A percentile compares a stretch with the other conserved stretches of the same genome.
Evolutionary conservation across 2,329 filamentous ascomycete genomes (phyloP).

Genomic region (Fonsecaea pugnacius): DNA sequence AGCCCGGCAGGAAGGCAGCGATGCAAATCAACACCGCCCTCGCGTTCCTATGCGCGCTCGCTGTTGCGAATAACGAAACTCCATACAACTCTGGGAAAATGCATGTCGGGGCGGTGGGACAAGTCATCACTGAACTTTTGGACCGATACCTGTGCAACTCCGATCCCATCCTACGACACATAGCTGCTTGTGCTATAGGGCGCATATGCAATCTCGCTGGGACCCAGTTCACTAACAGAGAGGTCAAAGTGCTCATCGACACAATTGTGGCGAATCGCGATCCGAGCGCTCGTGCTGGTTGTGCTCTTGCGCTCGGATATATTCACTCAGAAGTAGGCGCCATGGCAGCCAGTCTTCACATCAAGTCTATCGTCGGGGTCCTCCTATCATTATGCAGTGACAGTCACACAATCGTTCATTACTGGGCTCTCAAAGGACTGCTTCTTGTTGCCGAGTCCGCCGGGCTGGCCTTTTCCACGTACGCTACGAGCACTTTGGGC

Average conservation of each 20-base stretch:
- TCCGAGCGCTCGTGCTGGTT: conserved; percentile 89
- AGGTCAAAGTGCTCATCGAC: conserved; percentile 90
- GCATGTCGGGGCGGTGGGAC: conserved; percentile 75
- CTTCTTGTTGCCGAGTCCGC: conserved; percentile 87
- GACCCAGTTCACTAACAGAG: conserved; percentile 82
- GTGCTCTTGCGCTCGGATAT: conserved; percentile 87
- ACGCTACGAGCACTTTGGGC: conserved; percentile 85
- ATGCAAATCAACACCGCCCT: conserved; percentile 88
- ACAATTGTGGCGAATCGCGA: conserved; percentile 93
- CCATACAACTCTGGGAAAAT: conserved; percentile 73
- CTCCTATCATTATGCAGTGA: conserved; percentile 98
- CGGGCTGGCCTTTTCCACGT: conserved; percentile 86
- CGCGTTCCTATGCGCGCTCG: conserved; percentile 77
- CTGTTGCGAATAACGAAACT: conserved; percentile 82
- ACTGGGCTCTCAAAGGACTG: conserved; percentile 90
- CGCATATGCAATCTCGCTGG: conserved; percentile 83
- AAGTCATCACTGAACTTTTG: conserved; percentile 54
- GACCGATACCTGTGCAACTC: conserved; percentile 75
- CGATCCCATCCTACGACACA: conserved; percentile 81
- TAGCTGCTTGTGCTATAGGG: conserved; percentile 84
- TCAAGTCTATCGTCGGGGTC: conserved; percentile 96
- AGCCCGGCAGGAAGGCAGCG: conserved; percentile 84
- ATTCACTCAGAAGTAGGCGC: conserved; percentile 96
- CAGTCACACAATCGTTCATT: conserved; percentile 91
- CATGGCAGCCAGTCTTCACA: conserved; percentile 94